Evolutionary conservation across 306 rosid genomes (phyloP).

Genomic region (Citrullus mucosospermus): DNA sequence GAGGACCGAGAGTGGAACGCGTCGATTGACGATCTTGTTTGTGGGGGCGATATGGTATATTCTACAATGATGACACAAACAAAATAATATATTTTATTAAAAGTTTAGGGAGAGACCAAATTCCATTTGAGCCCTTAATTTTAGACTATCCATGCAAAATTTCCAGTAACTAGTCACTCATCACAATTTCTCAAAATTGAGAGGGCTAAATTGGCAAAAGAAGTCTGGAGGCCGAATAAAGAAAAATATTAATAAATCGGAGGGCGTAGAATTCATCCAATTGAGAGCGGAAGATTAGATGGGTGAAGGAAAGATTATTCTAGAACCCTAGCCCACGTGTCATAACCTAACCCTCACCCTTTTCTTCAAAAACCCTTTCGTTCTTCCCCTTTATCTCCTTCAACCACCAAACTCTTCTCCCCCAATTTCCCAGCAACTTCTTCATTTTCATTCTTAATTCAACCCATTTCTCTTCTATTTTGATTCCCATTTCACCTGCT

Average conservation of each 20-base stretch:
- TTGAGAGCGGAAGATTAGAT: neutral
- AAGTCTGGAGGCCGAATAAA: neutral
- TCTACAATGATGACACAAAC: too few relatives aligned
- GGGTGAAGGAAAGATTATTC: neutral
- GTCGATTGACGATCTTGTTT: too few relatives aligned
- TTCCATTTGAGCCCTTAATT: too few relatives aligned
- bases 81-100: too few relatives aligned
- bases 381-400: neutral
- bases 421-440: neutral
- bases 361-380: conserved; percentile 6
- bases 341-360: conserved; percentile 7
- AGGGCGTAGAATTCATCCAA: neutral
- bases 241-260: neutral
- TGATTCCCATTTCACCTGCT: neutral
- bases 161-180: too few relatives aligned
- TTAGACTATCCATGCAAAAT: too few relatives aligned
- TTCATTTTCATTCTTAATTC: neutral
- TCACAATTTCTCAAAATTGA: neutral
- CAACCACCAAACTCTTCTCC: neutral
- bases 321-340: conserved; percentile 17
- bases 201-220: neutral
- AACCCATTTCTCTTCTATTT: neutral
- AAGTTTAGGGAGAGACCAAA: too few relatives aligned
- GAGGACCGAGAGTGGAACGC: too few relatives aligned
- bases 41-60: too few relatives aligned